Percentiles rank a stretch among this genome's conserved stretches.
phyloP scores from a whole-genome alignment of 805 yeast genomes.

The Barnettozyma salicaria region DNA sequence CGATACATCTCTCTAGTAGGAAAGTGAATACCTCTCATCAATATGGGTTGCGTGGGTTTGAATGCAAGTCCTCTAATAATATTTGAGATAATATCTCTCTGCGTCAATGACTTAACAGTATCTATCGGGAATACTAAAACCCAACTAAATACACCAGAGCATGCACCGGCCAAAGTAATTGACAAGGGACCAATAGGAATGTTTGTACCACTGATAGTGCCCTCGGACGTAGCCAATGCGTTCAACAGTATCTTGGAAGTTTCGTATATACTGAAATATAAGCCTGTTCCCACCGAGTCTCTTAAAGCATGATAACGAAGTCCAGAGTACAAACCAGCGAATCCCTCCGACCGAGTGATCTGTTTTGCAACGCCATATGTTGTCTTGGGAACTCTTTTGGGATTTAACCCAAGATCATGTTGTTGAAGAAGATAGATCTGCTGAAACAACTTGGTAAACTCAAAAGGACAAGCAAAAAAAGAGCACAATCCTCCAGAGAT shows the following conservation, averaged over 20 bases:
- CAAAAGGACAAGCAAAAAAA: slow-evolving; percentile 75
- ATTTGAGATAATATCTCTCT: slow-evolving; percentile 65
- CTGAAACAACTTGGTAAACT: slow-evolving; percentile 73
- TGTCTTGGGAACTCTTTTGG: slow-evolving; percentile 28
- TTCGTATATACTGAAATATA: slow-evolving; percentile 73
- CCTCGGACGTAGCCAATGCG: slow-evolving; percentile 17
- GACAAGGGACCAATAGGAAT: slow-evolving; percentile 34
- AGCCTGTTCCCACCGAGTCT: slow-evolving; percentile 65
- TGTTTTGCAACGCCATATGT: slow-evolving; percentile 44
- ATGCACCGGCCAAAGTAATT: slow-evolving; percentile 68
- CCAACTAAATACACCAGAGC: slow-evolving; percentile 76
- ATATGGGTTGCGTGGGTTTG: slow-evolving; percentile 33
- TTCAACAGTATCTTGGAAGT: slow-evolving; percentile 51
- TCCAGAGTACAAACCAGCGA: slow-evolving; percentile 66
- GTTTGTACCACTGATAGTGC: slow-evolving; percentile 30
- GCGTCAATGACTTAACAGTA: slow-evolving; percentile 70
- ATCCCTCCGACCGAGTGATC: slow-evolving; percentile 54
- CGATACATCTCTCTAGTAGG: slow-evolving; percentile 55
- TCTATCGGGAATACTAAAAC: slow-evolving; percentile 71
- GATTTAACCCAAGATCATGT: slow-evolving; percentile 27
- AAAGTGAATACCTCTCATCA: slow-evolving; percentile 29
- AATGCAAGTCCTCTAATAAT: slow-evolving; percentile 50
- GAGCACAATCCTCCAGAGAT: slow-evolving; percentile 62
- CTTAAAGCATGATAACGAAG: slow-evolving; percentile 59
- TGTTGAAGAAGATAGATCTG: slow-evolving; percentile 50